Base-by-base conservation (phyloP, 192 early-diverging fungal species). In the Coemansia interrupta region DNA sequence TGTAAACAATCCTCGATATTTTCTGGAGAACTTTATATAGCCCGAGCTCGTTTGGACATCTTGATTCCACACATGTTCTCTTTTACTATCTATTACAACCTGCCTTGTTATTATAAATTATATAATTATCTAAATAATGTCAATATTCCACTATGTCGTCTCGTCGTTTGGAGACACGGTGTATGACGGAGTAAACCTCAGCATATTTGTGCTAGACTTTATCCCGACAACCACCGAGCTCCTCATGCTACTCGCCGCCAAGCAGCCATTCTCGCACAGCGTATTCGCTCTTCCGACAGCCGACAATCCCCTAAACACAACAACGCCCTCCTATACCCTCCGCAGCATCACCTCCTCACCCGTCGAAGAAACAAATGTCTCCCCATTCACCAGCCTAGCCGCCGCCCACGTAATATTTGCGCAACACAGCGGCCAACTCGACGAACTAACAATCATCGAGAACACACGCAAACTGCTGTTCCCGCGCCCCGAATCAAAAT, bases 161-260 rank as follows among this genome's bases (percentile, higher is more conserved):
- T 52, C 51, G 29, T 39, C 66, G 17, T 72, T 66, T 47, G 59
- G 63, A 12, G 50, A 63, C 0, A 60, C 38, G n/a, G 36, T 38
- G 4, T 66, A 52, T 22, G 70, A 72, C 28, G 70, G 70, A 4
- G n/a, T 66, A 6, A 43, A 38, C 11, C 42, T 50, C 28, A 66
- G 58, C 20, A 36, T 66, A 39, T 47, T 28, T 57, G 2, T 54
- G 65, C 12, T 43, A 51, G 22, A n/a, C 18, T n/a, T n/a, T n/a
- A n/a, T n/a, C n/a, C n/a, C n/a, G n/a, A n/a, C n/a, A n/a, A 4
- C 11, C 24, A 11, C 55, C 54, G 0, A 39, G 55, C n/a, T 7
- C 52, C n/a, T 17, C 5, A 72, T 66, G 59, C 46, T 32, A 0
- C 15, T 40, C 2, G 38, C 60, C 5, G 24, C 60, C 5, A 26